phyloP scores from a whole-genome alignment of 805 yeast species.

The Saccharomycopsis babjevae region DNA sequence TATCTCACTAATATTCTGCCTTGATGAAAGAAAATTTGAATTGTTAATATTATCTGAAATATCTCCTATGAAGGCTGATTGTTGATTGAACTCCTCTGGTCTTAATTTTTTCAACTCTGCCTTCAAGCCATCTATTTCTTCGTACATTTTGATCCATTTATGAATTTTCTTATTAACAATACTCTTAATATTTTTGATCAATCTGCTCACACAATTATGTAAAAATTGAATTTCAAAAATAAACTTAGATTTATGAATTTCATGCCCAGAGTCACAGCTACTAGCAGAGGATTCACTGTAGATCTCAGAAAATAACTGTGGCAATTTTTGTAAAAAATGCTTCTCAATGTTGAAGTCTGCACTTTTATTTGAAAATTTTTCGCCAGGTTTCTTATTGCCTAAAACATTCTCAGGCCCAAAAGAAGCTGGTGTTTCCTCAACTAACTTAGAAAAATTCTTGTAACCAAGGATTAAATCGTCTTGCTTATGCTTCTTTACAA shows the following conservation, averaged over 20 bases:
- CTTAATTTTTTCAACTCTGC: constrained; percentile 23
- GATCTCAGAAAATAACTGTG: neutral
- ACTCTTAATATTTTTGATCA: constrained; percentile 26
- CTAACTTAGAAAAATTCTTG: neutral
- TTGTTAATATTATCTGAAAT: neutral
- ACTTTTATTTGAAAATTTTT: neutral
- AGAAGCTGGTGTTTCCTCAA: constrained; percentile 2
- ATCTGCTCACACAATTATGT: constrained; percentile 20
- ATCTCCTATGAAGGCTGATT: neutral
- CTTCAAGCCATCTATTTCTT: constrained; percentile 30
- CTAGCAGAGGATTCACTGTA: constrained; percentile 5
- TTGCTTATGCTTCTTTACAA: constrained; percentile 19
- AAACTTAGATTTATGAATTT: constrained; percentile 6
- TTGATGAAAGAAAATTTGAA: neutral
- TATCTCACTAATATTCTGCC: neutral
- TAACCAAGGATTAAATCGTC: constrained; percentile 5
- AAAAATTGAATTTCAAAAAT: constrained; percentile 8
- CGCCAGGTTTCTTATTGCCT: neutral
- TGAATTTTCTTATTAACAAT: constrained; percentile 28
- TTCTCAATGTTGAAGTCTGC: neutral
- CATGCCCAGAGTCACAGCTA: constrained; percentile 14
- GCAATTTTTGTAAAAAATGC: neutral
- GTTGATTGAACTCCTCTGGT: constrained; percentile 7
- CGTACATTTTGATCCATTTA: constrained; percentile 37
- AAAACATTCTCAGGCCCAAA: neutral